Evolutionary conservation across 2,329 filamentous ascomycete species (phyloP), one percentile per base, ranked within the genome.

Genomic region (Xylaria sp.): DNA sequence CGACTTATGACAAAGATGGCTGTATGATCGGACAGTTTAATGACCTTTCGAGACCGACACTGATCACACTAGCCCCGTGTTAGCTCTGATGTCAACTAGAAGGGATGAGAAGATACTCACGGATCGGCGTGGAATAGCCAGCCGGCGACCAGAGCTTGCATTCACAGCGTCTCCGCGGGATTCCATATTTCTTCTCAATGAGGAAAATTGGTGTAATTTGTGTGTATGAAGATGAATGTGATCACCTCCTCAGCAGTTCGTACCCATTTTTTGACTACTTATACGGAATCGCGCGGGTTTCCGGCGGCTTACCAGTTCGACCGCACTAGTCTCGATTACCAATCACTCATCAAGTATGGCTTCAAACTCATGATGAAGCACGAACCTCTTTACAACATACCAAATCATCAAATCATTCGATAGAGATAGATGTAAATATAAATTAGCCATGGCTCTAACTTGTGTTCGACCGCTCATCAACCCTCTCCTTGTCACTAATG

Each of bases 11-110:
- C 4, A 40, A 47, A 66, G 18, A 63, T 25, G 8, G 6, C 37
- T 42, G 12, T 8, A 1, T 29, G 40, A 6, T 32, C 66, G 40
- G 37, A 63, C 68, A 29, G n/a, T 60, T 57, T 69, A 53, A 76
- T 60, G 29, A 68, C 76, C 70, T 79, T 78, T 27, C 77, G 74
- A 60, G 71, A 53, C 37, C 77, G 76, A 69, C 77, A 79, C 69
- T 78, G 76, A 53, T 79, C 77, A 64, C 77, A 79, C 77, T 79
- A 37, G 58, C 60, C 47, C 54, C 10, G 35, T n/a, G 37, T 65
- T 55, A 69, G 65, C 53, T 53, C 68, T 18, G 5, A 23, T 51
- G 12, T 47, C 42, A 50, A 57, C n/a, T n/a, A 27, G 32, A 21
- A 44, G 58, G 50, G 32, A 37, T 53, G 42, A 50, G 40, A 9